These are phyloP conservation scores for Xylaria sp. DNA, from an alignment of 2,329 filamentous ascomycete species.

Conservation along the genomic window DNA sequence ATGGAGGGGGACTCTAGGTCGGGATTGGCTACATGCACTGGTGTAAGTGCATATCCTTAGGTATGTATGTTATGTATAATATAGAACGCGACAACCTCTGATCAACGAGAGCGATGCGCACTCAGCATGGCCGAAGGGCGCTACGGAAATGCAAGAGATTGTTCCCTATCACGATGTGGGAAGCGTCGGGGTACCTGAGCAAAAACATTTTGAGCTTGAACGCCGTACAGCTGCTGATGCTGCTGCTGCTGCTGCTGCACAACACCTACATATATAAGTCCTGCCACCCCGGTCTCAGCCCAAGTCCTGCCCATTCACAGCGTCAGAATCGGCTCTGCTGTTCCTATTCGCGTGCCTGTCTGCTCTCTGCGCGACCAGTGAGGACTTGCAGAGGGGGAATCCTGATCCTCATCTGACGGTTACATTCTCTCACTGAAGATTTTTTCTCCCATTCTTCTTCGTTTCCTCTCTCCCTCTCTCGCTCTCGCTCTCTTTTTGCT, in stretches of 20 bases:
- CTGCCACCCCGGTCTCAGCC: slow-evolving; percentile 31
- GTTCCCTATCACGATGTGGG: slow-evolving; percentile 34
- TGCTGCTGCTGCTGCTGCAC: not conserved
- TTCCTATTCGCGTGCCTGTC: slow-evolving; percentile 34
- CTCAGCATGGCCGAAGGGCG: slow-evolving; percentile 28
- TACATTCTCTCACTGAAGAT: slow-evolving; percentile 29
- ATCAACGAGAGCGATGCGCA: slow-evolving; percentile 24
- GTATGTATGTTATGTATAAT: not conserved
- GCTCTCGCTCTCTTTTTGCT: not conserved
- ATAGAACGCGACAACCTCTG: slow-evolving; percentile 6
- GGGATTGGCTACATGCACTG: slow-evolving; percentile 27
- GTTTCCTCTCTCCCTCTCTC: too few species aligned
- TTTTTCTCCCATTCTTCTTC: slow-evolving; percentile 9
- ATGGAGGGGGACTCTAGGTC: slow-evolving; percentile 31
- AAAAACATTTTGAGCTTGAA: slow-evolving; percentile 15
- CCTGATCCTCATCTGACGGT: slow-evolving; percentile 30
- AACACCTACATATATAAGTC: slow-evolving; percentile 24
- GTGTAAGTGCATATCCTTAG: slow-evolving; percentile 2
- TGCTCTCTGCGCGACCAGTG: slow-evolving; percentile 27
- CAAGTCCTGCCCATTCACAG: slow-evolving; percentile 31
- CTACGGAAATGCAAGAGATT: slow-evolving; percentile 34
- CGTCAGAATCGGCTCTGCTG: not conserved
- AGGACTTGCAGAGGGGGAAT: slow-evolving; percentile 23
- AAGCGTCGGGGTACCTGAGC: not conserved
- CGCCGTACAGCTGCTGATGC: slow-evolving; percentile 11